Percentiles rank a stretch among this genome's conserved stretches.
Conservation (phyloP, 495 filamentous ascomycete species). For the Chaetomium fimeti region DNA sequence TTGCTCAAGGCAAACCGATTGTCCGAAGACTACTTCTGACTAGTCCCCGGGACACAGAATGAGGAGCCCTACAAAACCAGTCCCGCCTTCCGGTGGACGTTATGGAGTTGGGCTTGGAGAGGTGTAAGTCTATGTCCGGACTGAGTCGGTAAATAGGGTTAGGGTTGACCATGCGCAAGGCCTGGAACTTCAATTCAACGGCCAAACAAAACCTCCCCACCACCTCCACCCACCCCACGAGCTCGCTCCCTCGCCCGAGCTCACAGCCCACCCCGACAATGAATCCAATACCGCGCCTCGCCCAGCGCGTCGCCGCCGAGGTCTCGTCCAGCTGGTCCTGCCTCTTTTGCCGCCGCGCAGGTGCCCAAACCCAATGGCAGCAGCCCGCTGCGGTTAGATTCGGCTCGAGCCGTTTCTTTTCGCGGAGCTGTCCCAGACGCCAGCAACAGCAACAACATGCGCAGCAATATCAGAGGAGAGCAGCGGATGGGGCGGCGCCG, state of each 20-base stretch:
- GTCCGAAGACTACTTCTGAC: too few species aligned
- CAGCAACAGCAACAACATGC: constrained; percentile 24
- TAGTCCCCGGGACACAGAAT: too few species aligned
- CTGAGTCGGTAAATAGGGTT: too few species aligned
- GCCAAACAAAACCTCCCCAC: too few species aligned
- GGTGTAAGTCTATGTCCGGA: too few species aligned
- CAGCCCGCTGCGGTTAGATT: background rate
- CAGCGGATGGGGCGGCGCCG: constrained; percentile 30
- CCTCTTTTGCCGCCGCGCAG: constrained; percentile 23
- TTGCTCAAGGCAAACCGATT: too few species aligned
- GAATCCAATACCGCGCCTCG: constrained; percentile 29
- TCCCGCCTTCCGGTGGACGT: too few species aligned
- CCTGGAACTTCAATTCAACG: too few species aligned
- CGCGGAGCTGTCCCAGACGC: constrained; percentile 21
- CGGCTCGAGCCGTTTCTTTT: constrained; percentile 27
- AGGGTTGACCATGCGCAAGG: too few species aligned
- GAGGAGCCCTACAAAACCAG: too few species aligned
- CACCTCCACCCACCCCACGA: background rate
- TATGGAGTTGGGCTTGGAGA: too few species aligned
- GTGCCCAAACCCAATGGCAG: constrained; percentile 27
- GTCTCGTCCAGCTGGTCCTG: constrained; percentile 22
- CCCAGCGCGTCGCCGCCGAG: constrained; percentile 16
- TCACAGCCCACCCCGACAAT: constrained; percentile 16
- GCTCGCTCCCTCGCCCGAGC: background rate
- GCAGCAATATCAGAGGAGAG: constrained; percentile 19